These are phyloP conservation scores for Ochetophila trinervis DNA, from an alignment of 306 rosid genomes.

Conservation along the genomic window DNA sequence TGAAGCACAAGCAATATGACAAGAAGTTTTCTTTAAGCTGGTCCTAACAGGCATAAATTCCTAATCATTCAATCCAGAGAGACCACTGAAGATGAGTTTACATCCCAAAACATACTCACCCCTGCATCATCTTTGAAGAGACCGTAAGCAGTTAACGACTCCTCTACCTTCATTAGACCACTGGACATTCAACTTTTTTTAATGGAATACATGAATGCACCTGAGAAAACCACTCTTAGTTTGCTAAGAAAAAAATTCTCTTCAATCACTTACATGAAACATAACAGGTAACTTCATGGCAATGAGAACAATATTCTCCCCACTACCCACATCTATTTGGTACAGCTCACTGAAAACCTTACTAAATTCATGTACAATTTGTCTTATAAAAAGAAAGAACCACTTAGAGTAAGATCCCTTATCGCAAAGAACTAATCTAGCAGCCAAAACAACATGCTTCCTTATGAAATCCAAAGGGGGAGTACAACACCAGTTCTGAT, in stretches of 20 bases:
- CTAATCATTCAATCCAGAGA: neutral
- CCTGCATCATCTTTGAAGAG: neutral
- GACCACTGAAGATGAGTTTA: neutral
- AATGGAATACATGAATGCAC: constrained; percentile 49
- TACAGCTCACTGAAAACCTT: constrained; percentile 56
- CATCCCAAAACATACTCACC: neutral
- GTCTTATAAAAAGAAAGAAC: constrained; percentile 41
- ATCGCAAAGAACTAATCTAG: constrained; percentile 54
- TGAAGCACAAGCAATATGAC: neutral
- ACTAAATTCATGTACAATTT: constrained; percentile 34
- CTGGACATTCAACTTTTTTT: constrained; percentile 32
- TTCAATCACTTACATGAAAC: constrained; percentile 23
- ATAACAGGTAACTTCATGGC: constrained; percentile 39
- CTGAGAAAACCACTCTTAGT: constrained; percentile 52
- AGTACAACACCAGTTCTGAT: constrained; percentile 44
- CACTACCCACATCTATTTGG: constrained; percentile 67
- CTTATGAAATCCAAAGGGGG: constrained; percentile 64
- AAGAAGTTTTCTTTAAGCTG: neutral
- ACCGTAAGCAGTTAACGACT: neutral
- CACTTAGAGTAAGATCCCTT: constrained; percentile 61
- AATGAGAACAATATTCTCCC: constrained; percentile 66
- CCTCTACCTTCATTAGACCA: neutral
- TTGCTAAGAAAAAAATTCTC: constrained; percentile 40
- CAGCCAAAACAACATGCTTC: constrained; percentile 52
- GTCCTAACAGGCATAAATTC: neutral